These are phyloP conservation scores for Mycena filopes DNA, from an alignment of 768 basidiomycete species.

Conservation along the genomic window DNA sequence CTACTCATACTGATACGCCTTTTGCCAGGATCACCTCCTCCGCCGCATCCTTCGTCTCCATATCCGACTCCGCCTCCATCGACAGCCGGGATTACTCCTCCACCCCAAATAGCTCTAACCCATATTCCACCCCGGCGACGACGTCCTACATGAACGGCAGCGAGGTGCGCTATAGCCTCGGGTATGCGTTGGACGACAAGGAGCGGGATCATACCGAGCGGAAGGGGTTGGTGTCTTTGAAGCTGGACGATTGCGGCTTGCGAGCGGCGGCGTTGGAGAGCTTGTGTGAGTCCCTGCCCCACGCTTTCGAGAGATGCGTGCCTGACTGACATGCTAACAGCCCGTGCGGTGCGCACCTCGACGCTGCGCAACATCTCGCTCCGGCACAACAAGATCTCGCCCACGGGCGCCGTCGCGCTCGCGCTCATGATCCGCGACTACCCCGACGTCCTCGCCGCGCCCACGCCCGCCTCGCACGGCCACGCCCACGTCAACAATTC, in stretches of 20 bases:
- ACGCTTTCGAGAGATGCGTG: too few species aligned
- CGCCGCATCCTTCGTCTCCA: conserved; percentile 26
- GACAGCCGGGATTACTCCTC: conserved; percentile 3
- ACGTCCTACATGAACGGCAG: not conserved
- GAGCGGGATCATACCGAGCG: not conserved
- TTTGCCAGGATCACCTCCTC: conserved; percentile 35
- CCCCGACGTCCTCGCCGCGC: conserved; percentile 73
- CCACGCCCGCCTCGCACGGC: conserved; percentile 42
- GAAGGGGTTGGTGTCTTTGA: conserved; percentile 74
- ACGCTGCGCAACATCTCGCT: conserved; percentile 90
- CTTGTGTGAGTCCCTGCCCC: conserved; percentile 78
- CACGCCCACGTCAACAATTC: conserved; percentile 42
- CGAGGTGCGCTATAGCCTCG: conserved; percentile 32
- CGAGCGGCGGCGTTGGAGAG: conserved; percentile 80
- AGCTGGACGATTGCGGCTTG: conserved; percentile 88
- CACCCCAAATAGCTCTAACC: not conserved
- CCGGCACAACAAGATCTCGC: conserved; percentile 86
- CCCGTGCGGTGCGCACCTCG: conserved; percentile 85
- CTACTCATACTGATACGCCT: not conserved
- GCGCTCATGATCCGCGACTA: conserved; percentile 98
- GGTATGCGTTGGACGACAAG: conserved; percentile 21
- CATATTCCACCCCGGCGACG: not conserved
- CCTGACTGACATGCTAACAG: conserved; percentile 47
- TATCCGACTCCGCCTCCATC: conserved; percentile 22
- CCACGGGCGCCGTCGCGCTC: conserved; percentile 88